Evolutionary conservation across 1,284 basidiomycete genomes (phyloP).

Genomic region (Cryptococcus sp.): DNA sequence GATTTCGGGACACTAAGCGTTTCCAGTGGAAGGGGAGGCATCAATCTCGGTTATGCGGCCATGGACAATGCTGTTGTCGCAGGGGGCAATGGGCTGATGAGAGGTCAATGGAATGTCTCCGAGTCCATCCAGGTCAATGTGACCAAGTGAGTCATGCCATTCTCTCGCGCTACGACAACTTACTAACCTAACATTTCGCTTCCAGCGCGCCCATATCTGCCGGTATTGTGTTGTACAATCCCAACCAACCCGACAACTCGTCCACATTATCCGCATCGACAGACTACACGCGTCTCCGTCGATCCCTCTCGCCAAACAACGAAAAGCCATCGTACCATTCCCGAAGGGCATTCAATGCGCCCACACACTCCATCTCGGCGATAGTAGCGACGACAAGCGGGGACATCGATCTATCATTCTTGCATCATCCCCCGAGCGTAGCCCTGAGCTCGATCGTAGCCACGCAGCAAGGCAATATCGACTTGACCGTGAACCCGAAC

Average conservation of each 20-base stretch:
- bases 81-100: conserved; percentile 38
- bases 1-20: conserved; percentile 37
- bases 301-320: neutral
- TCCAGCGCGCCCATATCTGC: conserved; percentile 38
- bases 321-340: neutral
- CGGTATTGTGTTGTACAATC: conserved; percentile 46
- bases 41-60: conserved; percentile 37
- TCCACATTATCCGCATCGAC: conserved; percentile 6
- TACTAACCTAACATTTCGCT: neutral
- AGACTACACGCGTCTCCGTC: conserved; percentile 11
- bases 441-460: conserved; percentile 34
- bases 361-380: conserved; percentile 34
- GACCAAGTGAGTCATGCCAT: conserved; percentile 35
- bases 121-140: conserved; percentile 44
- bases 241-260: conserved; percentile 19
- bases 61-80: conserved; percentile 35
- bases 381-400: conserved; percentile 46
- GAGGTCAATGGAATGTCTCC: conserved; percentile 49
- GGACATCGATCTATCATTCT: conserved; percentile 42
- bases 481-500: conserved; percentile 44
- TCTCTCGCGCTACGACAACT: neutral
- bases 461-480: conserved; percentile 42
- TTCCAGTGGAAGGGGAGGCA: conserved; percentile 34
- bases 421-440: conserved; percentile 41
- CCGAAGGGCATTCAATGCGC: neutral